Base-by-base conservation (phyloP, 495 filamentous ascomycete species). In the Penicillium verhagenii region DNA sequence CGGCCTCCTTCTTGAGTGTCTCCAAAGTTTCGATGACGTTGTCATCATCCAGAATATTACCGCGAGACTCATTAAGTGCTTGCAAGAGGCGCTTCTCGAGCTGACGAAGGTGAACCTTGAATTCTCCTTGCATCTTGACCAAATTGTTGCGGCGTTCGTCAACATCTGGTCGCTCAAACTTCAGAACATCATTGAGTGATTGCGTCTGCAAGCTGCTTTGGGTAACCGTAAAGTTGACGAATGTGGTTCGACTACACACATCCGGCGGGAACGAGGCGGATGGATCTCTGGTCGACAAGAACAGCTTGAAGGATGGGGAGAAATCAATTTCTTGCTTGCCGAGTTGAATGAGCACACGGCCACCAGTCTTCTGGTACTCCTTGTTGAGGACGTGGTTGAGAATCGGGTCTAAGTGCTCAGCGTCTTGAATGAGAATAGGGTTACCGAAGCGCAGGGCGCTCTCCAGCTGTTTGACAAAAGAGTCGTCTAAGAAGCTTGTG, bases 271-370 rank as follows among this genome's bases (percentile, higher is more conserved):
- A 99, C 8, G 86, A 87, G 6, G 94, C 94, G 44, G 94, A 97
- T 4, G 94, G 94, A 79, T 99, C 95, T 60, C 92, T 79, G 2
- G 94, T 99, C 1, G 92, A 96, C 48, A 99, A 76, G 73, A 93
- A 99, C 33, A 99, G 81, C 70, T 87, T 93, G 81, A 99, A 99
- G 2, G 92, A 84, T 10, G 94, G 95, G 40, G 94, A 99, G 73
- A 99, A 97, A 72, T 99, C 94, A 52, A 99, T 99, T 69, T 97
- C 92, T 73, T 99, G 95, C 71, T 93, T 97, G 60, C 94, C 94
- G 26, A 99, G 87, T 68, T 97, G 94, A 54, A 97, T 97, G 44
- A 99, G 82, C 33, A 99, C 94, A 80, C 94, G 92, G 13, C 94
- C 94, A 52, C 94, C 94, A n/a, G 94, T 99, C 75, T 92, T 96